phyloP scores from a whole-genome alignment of 2,329 filamentous ascomycete genomes.

The Neofusicoccum sp. region DNA sequence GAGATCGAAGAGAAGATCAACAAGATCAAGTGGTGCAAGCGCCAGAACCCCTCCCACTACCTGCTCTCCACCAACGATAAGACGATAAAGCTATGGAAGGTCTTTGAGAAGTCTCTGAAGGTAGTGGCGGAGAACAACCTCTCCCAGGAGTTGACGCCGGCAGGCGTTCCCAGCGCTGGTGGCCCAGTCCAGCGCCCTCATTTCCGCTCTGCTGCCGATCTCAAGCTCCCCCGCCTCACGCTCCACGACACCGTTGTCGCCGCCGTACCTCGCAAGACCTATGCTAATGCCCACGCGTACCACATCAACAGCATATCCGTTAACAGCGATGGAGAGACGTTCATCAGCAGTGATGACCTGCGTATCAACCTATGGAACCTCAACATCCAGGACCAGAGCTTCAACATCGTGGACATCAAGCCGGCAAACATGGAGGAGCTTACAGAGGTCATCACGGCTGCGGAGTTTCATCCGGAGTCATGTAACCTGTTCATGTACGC shows the following conservation, averaged over 20 bases:
- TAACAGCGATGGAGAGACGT: slow-evolving; percentile 98
- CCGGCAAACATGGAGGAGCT: slow-evolving; percentile 99
- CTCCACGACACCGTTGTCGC: slow-evolving; percentile 98
- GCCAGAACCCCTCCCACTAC: slow-evolving; percentile 98
- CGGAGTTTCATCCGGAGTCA: slow-evolving; percentile 94
- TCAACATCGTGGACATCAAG: slow-evolving; percentile 99
- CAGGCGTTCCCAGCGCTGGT: slow-evolving; percentile 71
- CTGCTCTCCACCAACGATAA: slow-evolving; percentile 99
- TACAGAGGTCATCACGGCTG: slow-evolving; percentile 97
- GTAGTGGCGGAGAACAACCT: slow-evolving; percentile 99
- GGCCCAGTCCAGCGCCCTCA: slow-evolving; percentile 75
- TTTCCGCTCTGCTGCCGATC: slow-evolving; percentile 78
- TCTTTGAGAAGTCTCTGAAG: slow-evolving; percentile 98
- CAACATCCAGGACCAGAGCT: slow-evolving; percentile 99
- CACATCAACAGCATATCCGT: slow-evolving; percentile 99
- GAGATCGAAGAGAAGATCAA: slow-evolving; percentile 99
- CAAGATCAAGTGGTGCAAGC: slow-evolving; percentile 99
- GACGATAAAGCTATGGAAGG: slow-evolving; percentile 99
- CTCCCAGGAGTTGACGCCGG: slow-evolving; percentile 87
- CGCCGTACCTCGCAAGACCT: slow-evolving; percentile 91
- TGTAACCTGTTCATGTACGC: slow-evolving; percentile 99
- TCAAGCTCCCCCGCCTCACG: slow-evolving; percentile 94
- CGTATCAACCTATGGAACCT: slow-evolving; percentile 99
- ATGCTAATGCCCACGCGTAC: slow-evolving; percentile 97
- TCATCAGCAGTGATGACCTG: slow-evolving; percentile 97